Conservation (phyloP, 306 rosid species). For the Notholithocarpus densiflorus region DNA sequence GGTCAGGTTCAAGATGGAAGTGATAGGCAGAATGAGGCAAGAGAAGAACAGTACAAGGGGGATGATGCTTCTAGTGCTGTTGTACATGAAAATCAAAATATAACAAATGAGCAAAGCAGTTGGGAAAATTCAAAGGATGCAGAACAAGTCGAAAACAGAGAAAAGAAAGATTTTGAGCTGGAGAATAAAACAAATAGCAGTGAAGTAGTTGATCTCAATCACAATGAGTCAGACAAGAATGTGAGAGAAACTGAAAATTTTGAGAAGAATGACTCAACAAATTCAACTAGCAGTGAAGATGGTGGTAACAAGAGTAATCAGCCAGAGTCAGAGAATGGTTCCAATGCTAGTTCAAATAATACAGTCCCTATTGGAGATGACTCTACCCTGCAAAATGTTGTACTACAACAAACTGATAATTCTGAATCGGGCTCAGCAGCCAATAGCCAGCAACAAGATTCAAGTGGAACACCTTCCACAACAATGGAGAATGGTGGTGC, state of each 20-base stretch:
- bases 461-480: conserved; percentile 28
- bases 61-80: conserved; percentile 88
- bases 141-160: conserved; percentile 47
- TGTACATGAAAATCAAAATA: conserved; percentile 41
- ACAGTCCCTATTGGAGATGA: conserved; percentile 37
- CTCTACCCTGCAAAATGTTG: conserved; percentile 28
- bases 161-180: conserved; percentile 37
- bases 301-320: conserved; percentile 34
- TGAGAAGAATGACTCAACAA: conserved; percentile 29
- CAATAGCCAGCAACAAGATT: conserved; percentile 31
- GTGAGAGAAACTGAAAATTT: conserved; percentile 26
- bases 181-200: conserved; percentile 38
- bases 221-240: conserved; percentile 27
- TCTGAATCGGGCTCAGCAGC: conserved; percentile 22
- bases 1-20: conserved; percentile 55
- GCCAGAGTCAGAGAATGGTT: conserved; percentile 27
- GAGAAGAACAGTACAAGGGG: conserved; percentile 70
- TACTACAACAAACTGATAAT: conserved; percentile 21
- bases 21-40: conserved; percentile 39
- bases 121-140: conserved; percentile 34
- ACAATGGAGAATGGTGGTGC: conserved; percentile 28
- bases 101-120: conserved; percentile 29
- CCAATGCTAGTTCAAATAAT: conserved; percentile 24
- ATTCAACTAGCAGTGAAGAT: conserved; percentile 26
- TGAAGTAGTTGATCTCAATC: conserved; percentile 20